Conservation (phyloP, 1,139 yeast genomes). For the Yamadazyma membranifaciens region DNA sequence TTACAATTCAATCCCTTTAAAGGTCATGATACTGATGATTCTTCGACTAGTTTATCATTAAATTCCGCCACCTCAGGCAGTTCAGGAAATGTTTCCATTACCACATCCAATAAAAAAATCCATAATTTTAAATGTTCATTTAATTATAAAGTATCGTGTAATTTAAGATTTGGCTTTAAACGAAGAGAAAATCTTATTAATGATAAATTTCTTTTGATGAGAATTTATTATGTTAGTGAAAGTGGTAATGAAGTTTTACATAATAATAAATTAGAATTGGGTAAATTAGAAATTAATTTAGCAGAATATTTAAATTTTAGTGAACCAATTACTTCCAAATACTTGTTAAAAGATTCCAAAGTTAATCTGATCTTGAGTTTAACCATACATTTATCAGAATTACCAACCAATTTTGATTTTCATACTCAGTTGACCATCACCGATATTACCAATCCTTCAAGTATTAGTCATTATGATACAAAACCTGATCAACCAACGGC, state of each 20-base stretch:
- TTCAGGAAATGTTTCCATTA: slow-evolving; percentile 30
- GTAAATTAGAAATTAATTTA: slow-evolving; percentile 64
- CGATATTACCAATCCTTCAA: slow-evolving; percentile 18
- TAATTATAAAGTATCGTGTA: slow-evolving; percentile 38
- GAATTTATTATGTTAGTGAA: slow-evolving; percentile 40
- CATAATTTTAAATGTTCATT: slow-evolving; percentile 45
- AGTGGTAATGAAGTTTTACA: slow-evolving; percentile 24
- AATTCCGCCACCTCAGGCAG: slow-evolving; percentile 9
- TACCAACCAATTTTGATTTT: slow-evolving; percentile 42
- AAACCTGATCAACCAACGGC: slow-evolving; percentile 5
- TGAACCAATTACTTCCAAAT: slow-evolving; percentile 56
- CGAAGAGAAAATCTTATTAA: slow-evolving; percentile 37
- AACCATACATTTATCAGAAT: slow-evolving; percentile 38
- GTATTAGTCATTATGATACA: slow-evolving; percentile 8
- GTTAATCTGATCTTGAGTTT: slow-evolving; percentile 72
- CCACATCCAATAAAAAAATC: slow-evolving; percentile 34
- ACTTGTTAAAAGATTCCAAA: slow-evolving; percentile 72
- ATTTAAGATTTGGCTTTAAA: slow-evolving; percentile 38
- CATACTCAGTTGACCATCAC: slow-evolving; percentile 40
- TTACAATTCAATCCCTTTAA: slow-evolving; percentile 9
- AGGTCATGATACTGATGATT: slow-evolving; percentile 1
- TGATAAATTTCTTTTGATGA: slow-evolving; percentile 35
- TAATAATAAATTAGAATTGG: slow-evolving; percentile 45
- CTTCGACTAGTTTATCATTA: not conserved
- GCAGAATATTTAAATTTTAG: slow-evolving; percentile 66